These are phyloP conservation scores for Cercospora sp. DNA, from an alignment of 2,329 filamentous ascomycete genomes.

Conservation along the genomic window DNA sequence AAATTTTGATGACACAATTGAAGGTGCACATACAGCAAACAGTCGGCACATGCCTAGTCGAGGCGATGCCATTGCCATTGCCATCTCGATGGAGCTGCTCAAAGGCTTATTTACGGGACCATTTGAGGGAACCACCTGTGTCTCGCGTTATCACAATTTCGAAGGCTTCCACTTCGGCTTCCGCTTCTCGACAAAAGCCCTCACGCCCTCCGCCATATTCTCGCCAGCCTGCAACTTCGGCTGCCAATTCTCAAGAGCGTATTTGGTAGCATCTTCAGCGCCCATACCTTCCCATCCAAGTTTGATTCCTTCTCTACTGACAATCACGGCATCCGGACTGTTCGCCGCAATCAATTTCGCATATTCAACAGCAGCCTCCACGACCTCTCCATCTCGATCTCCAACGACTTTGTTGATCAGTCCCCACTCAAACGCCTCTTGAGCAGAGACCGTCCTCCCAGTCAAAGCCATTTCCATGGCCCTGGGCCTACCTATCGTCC, in stretches of 20 bases:
- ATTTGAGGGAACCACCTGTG: not conserved
- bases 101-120: not conserved
- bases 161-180: slow-evolving; percentile 31
- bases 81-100: not conserved
- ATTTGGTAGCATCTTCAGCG: slow-evolving; percentile 62
- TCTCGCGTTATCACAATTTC: slow-evolving; percentile 18
- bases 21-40: not conserved
- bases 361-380: slow-evolving; percentile 61
- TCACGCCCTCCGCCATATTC: slow-evolving; percentile 73
- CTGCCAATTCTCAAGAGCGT: slow-evolving; percentile 61
- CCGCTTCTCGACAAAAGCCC: slow-evolving; percentile 70
- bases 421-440: slow-evolving; percentile 65
- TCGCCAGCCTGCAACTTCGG: slow-evolving; percentile 62
- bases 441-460: slow-evolving; percentile 55
- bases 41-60: not conserved
- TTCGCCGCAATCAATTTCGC: slow-evolving; percentile 60
- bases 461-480: slow-evolving; percentile 71
- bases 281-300: slow-evolving; percentile 70
- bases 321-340: slow-evolving; percentile 74
- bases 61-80: not conserved
- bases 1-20: not conserved
- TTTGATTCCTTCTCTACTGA: slow-evolving; percentile 70
- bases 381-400: slow-evolving; percentile 44
- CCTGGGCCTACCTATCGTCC: slow-evolving; percentile 66
- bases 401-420: slow-evolving; percentile 67